These are phyloP conservation scores for Effrenium voratum DNA, from an alignment of 73 alveolate genomes.

Conservation along the genomic window DNA sequence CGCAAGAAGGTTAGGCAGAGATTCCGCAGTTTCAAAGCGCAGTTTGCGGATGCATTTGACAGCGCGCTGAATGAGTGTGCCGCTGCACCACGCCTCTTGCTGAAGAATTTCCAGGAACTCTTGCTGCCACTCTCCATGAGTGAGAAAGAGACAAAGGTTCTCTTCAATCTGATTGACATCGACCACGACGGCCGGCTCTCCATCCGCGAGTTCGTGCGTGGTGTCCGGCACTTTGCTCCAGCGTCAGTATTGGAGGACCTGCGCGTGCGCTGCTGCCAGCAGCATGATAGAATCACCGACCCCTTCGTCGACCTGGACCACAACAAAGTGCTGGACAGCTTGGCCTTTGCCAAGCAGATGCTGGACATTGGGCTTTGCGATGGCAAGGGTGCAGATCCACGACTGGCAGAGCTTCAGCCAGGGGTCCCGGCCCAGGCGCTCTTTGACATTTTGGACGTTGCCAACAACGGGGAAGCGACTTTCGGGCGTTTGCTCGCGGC, in stretches of 20 bases:
- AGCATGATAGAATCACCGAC: conserved; percentile 42
- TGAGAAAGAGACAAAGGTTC: conserved; percentile 79
- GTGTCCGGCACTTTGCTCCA: conserved; percentile 70
- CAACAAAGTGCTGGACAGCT: conserved; percentile 36
- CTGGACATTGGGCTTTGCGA: conserved; percentile 49
- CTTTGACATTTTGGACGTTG: conserved; percentile 70
- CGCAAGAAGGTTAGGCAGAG: conserved; percentile 89
- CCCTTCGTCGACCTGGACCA: conserved; percentile 44
- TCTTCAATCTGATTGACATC: conserved; percentile 76
- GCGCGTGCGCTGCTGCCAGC: conserved; percentile 89
- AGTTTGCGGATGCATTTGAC: conserved; percentile 63
- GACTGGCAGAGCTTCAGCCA: conserved; percentile 21
- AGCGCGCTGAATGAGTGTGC: conserved; percentile 65
- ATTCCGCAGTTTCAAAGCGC: conserved; percentile 63
- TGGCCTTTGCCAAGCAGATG: conserved; percentile 35
- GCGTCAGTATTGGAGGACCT: conserved; percentile 68
- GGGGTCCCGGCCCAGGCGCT: conserved; percentile 76
- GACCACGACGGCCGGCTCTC: conserved; percentile 80
- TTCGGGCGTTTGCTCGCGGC: conserved; percentile 59
- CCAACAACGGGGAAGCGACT: conserved; percentile 77
- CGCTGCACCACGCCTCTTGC: conserved; percentile 29
- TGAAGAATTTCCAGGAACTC: conserved; percentile 60
- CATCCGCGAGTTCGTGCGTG: conserved; percentile 53
- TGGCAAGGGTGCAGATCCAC: background rate
- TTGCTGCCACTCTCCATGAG: conserved; percentile 74